Base-by-base conservation (phyloP, 306 rosid genomes). In the Prunus kanzakura region DNA sequence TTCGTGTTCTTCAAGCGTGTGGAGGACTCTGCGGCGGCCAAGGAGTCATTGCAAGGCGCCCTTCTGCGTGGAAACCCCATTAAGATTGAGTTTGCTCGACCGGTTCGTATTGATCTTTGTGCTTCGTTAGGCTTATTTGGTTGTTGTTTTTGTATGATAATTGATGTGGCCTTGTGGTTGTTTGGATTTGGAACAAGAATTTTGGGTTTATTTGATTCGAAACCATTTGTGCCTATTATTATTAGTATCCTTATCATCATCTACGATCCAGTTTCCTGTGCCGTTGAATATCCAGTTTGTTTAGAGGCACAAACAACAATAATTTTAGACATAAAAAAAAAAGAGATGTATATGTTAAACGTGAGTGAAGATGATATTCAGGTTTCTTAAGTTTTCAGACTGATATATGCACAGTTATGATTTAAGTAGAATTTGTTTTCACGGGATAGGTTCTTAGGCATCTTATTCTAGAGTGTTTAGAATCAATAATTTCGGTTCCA, bases 11-110 rank as follows among this genome's bases (percentile, higher is more conserved):
- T 91, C 88, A 90, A 88, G 84, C 94, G 90, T 58, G 80, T 84
- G 58, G 94, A 91, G 78, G 99, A 96, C 65, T 93, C 99, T 11
- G 90, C 87, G 83, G 94, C 98, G 20, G 99, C 99, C 20, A 93
- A 93, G 83, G 86, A 84, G 23, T 89, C 94, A 30, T 80, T 94
- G 19, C 97, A 93, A 82, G 93, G 96, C 8, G 73, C 83, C 70
- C 56, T 64, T 61, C 76, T 91, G 29, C 97, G 88, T 2, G 96
- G 97, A 20, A 76, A 27, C 50, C 76, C 89, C 50, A 55, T 93
- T 76, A 93, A 91, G 75, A 93, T 93, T 70, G 98, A 93, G 79
- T 93, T 93, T 84, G 97, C 98, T 1, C 86, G 96, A 85, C 97
- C 98, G 97, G 98, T 93, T 93, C 78, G 98, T 93, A 86, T 86